phyloP scores from a whole-genome alignment of 169 alveolate genomes.

The Ichthyophthirius multifiliis region DNA sequence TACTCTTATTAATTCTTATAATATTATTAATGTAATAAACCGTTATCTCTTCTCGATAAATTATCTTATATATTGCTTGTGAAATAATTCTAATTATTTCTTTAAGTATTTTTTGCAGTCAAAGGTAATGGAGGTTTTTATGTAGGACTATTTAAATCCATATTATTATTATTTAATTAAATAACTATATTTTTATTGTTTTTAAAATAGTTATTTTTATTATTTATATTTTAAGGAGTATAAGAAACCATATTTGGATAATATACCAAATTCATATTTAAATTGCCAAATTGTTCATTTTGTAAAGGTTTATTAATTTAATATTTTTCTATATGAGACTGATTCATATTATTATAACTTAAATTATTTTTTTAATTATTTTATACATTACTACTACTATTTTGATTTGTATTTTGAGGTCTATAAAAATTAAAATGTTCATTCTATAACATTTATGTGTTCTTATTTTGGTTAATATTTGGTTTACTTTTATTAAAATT shows the following conservation, averaged over 20 bases:
- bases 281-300: too few relatives aligned
- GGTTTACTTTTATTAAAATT: too few relatives aligned
- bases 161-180: background rate
- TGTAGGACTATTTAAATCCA: background rate
- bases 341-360: background rate
- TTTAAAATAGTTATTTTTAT: background rate
- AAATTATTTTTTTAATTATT: background rate
- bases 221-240: background rate
- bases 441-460: too few relatives aligned
- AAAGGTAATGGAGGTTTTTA: background rate
- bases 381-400: too few relatives aligned
- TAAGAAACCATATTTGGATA: background rate
- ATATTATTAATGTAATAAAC: background rate
- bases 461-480: too few relatives aligned
- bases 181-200: background rate
- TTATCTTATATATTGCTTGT: background rate
- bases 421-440: too few relatives aligned
- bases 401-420: too few relatives aligned
- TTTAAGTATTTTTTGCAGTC: background rate
- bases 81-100: background rate
- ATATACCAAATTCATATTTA: too few relatives aligned
- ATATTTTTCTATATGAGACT: background rate
- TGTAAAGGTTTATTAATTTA: too few relatives aligned
- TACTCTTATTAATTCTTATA: background rate
- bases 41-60: background rate